phyloP scores from a whole-genome alignment of 257 asterid species.

The Haberlea rhodopensis region DNA sequence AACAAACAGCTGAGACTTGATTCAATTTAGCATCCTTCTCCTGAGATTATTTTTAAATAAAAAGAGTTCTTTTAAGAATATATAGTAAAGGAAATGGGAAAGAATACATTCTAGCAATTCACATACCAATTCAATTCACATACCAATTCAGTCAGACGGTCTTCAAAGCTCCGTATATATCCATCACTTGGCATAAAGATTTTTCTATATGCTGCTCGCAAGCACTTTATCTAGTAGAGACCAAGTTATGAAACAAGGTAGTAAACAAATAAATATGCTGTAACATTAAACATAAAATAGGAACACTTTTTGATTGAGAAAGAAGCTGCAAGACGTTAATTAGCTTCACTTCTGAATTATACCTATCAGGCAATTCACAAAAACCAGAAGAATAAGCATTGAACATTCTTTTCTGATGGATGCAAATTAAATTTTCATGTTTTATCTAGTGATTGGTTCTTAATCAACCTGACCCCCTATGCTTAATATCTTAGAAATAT shows the following conservation, averaged over 20 bases:
- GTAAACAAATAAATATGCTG: constrained; percentile 11
- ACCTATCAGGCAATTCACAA: constrained; percentile 12
- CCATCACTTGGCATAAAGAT: constrained; percentile 60
- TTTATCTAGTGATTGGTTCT: constrained; percentile 1
- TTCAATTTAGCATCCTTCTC: constrained; percentile 57
- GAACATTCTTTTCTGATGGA: neutral
- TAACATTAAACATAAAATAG: constrained; percentile 1
- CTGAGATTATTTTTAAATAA: constrained; percentile 33
- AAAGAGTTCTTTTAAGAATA: constrained; percentile 11
- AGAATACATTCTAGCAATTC: constrained; percentile 6
- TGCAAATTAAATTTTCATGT: neutral
- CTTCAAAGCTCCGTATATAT: constrained; percentile 49
- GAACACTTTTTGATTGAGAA: constrained; percentile 4
- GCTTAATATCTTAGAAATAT: no score
- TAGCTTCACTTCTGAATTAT: neutral
- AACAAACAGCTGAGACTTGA: constrained; percentile 51
- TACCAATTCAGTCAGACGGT: constrained; percentile 78
- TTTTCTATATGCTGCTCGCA: constrained; percentile 80
- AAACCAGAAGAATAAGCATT: neutral
- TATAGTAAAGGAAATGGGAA: constrained; percentile 12
- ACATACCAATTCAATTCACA: no score
- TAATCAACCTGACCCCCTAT: neutral
- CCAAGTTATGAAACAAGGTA: constrained; percentile 8
- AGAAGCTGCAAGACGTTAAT: neutral
- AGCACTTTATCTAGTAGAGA: constrained; percentile 60